phyloP scores from a whole-genome alignment of 176 grass and related monocot genomes.

The Zoysia pacifica region DNA sequence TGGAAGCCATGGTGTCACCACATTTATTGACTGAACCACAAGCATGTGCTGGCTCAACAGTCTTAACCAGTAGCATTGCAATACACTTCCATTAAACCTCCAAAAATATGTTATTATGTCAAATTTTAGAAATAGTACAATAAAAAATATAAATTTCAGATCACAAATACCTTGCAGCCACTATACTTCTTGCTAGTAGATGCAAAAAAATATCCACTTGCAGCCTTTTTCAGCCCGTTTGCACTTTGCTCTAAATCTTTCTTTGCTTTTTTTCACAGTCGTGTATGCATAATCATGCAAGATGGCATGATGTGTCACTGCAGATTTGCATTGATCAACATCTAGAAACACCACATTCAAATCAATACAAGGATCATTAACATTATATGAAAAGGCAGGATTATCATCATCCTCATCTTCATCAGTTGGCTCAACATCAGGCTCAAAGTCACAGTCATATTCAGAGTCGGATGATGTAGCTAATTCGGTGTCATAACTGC shows the following conservation, averaged over 20 bases:
- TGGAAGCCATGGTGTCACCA: no score
- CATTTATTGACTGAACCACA: no score
- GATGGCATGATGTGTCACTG: background rate
- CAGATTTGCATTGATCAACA: background rate
- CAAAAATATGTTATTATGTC: no score
- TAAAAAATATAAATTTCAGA: background rate
- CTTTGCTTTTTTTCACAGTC: background rate
- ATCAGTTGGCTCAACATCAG: background rate
- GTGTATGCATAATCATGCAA: background rate
- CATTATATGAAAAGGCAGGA: background rate
- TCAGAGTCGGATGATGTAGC: background rate
- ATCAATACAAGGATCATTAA: conserved; percentile 2
- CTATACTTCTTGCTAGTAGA: background rate
- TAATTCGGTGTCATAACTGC: background rate
- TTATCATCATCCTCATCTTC: background rate
- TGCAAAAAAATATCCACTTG: background rate
- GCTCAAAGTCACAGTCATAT: background rate
- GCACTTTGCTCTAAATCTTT: background rate
- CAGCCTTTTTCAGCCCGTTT: background rate
- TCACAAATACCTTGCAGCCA: background rate
- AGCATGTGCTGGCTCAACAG: no score
- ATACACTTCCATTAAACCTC: no score
- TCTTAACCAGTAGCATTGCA: no score
- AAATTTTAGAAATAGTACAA: background rate
- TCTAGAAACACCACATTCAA: background rate